These are phyloP conservation scores for Pelargonium australe DNA, from an alignment of 441 rosid species.

Conservation along the genomic window DNA sequence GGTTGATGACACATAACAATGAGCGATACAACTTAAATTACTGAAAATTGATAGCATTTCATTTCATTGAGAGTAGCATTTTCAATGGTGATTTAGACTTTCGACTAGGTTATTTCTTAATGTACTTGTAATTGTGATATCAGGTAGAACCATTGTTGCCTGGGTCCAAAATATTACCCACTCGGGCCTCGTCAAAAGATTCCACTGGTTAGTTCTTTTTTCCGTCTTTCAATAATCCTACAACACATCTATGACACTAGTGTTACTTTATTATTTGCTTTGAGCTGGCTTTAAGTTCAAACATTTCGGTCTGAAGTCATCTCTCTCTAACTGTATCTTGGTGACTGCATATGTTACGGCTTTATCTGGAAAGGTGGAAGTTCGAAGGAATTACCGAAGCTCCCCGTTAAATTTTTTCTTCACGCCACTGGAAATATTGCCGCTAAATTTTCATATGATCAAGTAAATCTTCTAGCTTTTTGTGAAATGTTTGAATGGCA, in stretches of 20 bases:
- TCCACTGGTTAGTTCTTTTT: constrained; percentile 38
- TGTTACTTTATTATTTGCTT: not conserved
- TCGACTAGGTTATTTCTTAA: not conserved
- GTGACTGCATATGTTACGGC: constrained; percentile 11
- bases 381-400: constrained; percentile 37
- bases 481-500: not conserved
- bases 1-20: not conserved
- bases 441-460: constrained; percentile 64
- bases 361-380: constrained; percentile 29
- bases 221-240: not conserved
- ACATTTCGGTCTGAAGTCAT: not conserved
- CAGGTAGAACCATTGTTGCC: constrained; percentile 37
- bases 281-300: not conserved
- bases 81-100: not conserved
- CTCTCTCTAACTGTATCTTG: not conserved
- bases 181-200: constrained; percentile 24
- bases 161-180: constrained; percentile 26
- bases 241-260: not conserved
- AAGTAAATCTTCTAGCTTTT: constrained; percentile 32
- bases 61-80: not conserved
- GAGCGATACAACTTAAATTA: not conserved
- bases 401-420: constrained; percentile 54
- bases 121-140: constrained; percentile 5
- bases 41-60: not conserved
- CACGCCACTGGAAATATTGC: constrained; percentile 68